Conservation (phyloP, 2,329 filamentous ascomycete genomes). For the Apiospora phragmitis region DNA sequence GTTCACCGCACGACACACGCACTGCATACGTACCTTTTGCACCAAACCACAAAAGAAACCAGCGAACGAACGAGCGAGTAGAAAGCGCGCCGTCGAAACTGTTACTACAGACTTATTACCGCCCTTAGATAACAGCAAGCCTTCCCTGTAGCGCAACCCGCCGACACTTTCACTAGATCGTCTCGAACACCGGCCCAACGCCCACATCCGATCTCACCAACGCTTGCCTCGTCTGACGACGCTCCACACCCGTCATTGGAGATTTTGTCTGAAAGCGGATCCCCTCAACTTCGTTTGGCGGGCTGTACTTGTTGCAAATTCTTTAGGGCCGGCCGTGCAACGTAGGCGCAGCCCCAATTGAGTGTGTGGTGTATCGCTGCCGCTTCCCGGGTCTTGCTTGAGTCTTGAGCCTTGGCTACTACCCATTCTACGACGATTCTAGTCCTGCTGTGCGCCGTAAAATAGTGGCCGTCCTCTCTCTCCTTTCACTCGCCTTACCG, state of each 20-base stretch:
- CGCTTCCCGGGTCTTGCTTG: not conserved
- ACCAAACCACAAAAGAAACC: not conserved
- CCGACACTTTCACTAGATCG: conserved; percentile 8
- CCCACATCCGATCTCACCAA: conserved; percentile 4
- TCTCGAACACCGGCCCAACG: conserved; percentile 1
- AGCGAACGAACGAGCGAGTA: conserved; percentile 2
- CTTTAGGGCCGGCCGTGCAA: conserved; percentile 2
- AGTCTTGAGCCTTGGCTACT: not conserved
- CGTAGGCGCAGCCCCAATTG: conserved; percentile 8
- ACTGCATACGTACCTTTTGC: conserved; percentile 8
- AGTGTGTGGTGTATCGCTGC: conserved; percentile 2
- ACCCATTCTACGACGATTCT: not conserved
- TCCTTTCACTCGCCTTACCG: not conserved
- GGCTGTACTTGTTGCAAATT: not conserved
- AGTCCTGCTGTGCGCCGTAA: conserved; percentile 1
- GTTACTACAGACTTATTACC: conserved; percentile 7
- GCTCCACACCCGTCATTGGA: conserved; percentile 10
- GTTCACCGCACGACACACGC: not conserved
- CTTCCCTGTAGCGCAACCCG: not conserved
- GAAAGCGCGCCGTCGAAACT: conserved; percentile 1
- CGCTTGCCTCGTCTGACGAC: conserved; percentile 8
- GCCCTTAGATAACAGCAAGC: not conserved
- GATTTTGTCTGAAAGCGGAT: conserved; percentile 6
- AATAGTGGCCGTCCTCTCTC: not conserved
- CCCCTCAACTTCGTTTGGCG: conserved; percentile 1